Conservation (phyloP, 805 yeast genomes). For the Wickerhamomyces silvicola region DNA sequence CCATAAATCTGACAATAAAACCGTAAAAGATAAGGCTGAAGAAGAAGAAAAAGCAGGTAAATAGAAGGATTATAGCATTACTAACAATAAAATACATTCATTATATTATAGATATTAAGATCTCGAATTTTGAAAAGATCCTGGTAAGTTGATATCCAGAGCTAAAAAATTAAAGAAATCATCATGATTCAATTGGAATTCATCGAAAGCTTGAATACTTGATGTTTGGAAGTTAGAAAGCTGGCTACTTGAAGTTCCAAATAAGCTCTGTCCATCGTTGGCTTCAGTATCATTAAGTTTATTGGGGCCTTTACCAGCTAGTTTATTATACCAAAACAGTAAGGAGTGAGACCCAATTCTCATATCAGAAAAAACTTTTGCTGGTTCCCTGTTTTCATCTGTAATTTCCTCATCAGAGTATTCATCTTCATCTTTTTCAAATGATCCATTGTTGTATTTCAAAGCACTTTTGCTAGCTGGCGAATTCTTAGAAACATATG, state of each 20-base stretch:
- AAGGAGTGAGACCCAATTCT: conserved; percentile 26
- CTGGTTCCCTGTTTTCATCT: conserved; percentile 25
- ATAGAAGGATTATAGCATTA: no score
- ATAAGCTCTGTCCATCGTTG: no score
- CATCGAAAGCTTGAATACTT: conserved; percentile 13
- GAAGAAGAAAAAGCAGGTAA: no score
- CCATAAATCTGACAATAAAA: no score
- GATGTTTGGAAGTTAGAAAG: conserved; percentile 14
- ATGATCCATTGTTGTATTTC: no score
- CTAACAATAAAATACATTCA: background rate
- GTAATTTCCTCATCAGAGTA: conserved; percentile 21
- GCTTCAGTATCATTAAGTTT: background rate
- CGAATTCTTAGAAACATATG: conserved; percentile 9
- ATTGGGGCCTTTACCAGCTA: conserved; percentile 12
- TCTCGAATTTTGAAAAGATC: conserved; percentile 13
- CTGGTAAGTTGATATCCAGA: conserved; percentile 18
- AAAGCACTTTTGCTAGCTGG: conserved; percentile 11
- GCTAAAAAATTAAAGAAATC: conserved; percentile 26
- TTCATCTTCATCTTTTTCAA: conserved; percentile 16
- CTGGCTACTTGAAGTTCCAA: conserved; percentile 2
- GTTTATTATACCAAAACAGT: conserved; percentile 24
- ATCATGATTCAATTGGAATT: conserved; percentile 22
- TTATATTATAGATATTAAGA: background rate
- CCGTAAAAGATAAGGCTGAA: no score
- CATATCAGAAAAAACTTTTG: conserved; percentile 30